Conservation (phyloP, 305 asterid genomes). For the Ilex paraguariensis region DNA sequence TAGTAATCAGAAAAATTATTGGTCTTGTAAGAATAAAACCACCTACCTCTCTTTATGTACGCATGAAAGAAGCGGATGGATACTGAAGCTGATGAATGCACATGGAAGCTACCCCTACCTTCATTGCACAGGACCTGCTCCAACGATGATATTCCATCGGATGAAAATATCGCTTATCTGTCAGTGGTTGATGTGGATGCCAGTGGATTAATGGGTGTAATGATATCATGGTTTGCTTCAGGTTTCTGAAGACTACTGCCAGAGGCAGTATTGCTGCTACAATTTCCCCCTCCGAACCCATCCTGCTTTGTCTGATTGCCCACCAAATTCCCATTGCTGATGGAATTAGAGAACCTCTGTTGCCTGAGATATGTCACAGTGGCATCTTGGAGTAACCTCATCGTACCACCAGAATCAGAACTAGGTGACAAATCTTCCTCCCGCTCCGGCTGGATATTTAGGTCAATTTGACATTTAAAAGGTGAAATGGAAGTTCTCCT, state of each 20-base stretch:
- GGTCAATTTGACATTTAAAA: conserved; percentile 74
- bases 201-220: conserved; percentile 8
- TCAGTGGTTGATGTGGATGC: conserved; percentile 14
- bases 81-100: no score
- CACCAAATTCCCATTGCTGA: conserved; percentile 21
- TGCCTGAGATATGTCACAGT: conserved; percentile 32
- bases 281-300: conserved; percentile 21
- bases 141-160: no score
- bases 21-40: no score
- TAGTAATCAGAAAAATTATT: no score
- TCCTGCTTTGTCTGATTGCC: conserved; percentile 29
- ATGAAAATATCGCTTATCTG: not conserved
- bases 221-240: conserved; percentile 3
- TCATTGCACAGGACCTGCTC: no score
- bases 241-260: conserved; percentile 14
- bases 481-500: conserved; percentile 30
- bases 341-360: conserved; percentile 22
- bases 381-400: conserved; percentile 16
- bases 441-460: conserved; percentile 80
- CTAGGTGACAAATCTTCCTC: conserved; percentile 62
- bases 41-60: no score
- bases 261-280: conserved; percentile 17
- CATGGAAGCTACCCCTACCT: no score
- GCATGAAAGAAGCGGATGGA: no score
- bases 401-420: conserved; percentile 30